These are phyloP conservation scores for Daldinia grandis DNA, from an alignment of 495 filamentous ascomycete genomes.

Conservation along the genomic window DNA sequence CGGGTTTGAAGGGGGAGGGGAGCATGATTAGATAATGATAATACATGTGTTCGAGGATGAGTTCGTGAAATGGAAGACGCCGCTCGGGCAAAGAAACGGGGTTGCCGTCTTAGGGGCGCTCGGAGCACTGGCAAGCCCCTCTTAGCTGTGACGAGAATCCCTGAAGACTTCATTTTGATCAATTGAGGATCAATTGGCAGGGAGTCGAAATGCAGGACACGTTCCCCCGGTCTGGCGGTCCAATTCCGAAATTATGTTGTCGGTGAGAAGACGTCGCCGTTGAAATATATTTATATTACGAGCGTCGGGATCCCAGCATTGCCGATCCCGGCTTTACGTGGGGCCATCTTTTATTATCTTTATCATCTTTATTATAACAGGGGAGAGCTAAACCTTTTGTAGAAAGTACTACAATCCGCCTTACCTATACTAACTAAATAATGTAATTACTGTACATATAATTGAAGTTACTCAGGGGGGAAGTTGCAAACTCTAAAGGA, in stretches of 20 bases:
- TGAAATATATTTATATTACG: slow-evolving; percentile 25
- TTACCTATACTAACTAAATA: too few relatives aligned
- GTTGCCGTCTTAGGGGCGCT: slow-evolving; percentile 17
- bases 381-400: too few relatives aligned
- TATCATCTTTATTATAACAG: not conserved
- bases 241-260: slow-evolving; percentile 13
- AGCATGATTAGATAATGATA: slow-evolving; percentile 1
- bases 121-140: slow-evolving; percentile 37
- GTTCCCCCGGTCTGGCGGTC: slow-evolving; percentile 9
- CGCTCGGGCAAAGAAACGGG: slow-evolving; percentile 10
- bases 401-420: too few relatives aligned
- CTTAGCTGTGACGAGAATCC: slow-evolving; percentile 37
- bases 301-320: slow-evolving; percentile 19
- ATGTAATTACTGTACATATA: too few relatives aligned
- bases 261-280: slow-evolving; percentile 16
- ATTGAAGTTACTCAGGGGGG: too few relatives aligned
- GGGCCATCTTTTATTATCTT: not conserved
- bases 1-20: slow-evolving; percentile 9
- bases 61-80: slow-evolving; percentile 31
- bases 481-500: too few relatives aligned
- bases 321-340: slow-evolving; percentile 36
- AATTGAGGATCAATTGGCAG: slow-evolving; percentile 38
- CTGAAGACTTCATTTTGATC: slow-evolving; percentile 48
- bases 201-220: not conserved
- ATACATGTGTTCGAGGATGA: slow-evolving; percentile 10